Percentiles rank a stretch among this genome's conserved stretches.
phyloP scores from a whole-genome alignment of 2,329 filamentous ascomycete genomes.

The Colletotrichum destructivum region DNA sequence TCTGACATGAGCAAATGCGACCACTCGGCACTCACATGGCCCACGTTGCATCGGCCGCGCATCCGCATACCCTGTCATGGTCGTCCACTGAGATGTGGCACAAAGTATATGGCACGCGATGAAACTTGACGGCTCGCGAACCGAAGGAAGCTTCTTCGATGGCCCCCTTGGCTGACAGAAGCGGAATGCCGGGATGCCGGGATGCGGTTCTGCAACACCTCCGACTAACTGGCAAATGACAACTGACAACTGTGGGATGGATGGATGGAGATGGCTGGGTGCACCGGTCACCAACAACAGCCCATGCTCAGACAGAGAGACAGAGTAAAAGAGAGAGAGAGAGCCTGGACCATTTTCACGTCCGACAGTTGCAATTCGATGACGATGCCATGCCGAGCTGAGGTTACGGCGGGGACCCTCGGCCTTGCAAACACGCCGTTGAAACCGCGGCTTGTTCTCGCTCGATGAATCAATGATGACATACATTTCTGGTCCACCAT shows the following conservation, averaged over 20 bases:
- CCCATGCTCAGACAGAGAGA: background rate
- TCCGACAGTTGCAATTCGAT: constrained; percentile 19
- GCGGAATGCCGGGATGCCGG: background rate
- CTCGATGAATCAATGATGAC: constrained; percentile 9
- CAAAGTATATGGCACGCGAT: background rate
- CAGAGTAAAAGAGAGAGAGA: too few relatives aligned
- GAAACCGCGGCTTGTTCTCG: background rate
- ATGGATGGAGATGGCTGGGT: too few relatives aligned
- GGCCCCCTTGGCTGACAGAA: background rate
- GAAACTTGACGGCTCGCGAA: background rate
- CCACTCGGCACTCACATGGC: background rate
- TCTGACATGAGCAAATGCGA: constrained; percentile 29
- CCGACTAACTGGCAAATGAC: too few relatives aligned
- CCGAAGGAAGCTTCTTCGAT: background rate
- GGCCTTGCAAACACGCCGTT: constrained; percentile 17
- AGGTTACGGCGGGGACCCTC: constrained; percentile 13
- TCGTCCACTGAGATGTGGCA: too few relatives aligned
- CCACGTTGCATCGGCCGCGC: constrained; percentile 7
- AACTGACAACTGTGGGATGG: too few relatives aligned
- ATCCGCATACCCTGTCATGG: too few relatives aligned
- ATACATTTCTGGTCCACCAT: background rate
- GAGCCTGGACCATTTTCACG: background rate
- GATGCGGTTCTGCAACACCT: background rate
- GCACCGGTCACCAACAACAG: background rate
- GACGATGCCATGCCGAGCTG: constrained; percentile 27